These are phyloP conservation scores for Ascochyta viciae-villosae DNA, from an alignment of 2,329 filamentous ascomycete genomes.

Conservation along the genomic window DNA sequence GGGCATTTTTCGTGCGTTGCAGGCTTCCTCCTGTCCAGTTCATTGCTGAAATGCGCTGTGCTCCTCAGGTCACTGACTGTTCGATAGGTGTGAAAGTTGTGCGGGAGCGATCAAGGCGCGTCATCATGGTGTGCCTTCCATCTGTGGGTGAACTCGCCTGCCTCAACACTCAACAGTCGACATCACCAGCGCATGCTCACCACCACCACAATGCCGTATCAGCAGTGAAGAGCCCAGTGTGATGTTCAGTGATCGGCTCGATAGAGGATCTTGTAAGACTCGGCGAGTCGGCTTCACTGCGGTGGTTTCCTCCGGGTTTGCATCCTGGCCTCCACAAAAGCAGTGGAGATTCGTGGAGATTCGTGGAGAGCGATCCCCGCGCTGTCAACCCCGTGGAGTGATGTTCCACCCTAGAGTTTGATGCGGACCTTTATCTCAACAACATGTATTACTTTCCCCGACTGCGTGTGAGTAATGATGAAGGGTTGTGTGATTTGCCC, in stretches of 20 bases:
- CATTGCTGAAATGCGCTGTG: slow-evolving; percentile 39
- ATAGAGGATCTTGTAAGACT: slow-evolving; percentile 2
- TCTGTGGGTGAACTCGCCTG: not conserved
- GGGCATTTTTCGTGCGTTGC: slow-evolving; percentile 48
- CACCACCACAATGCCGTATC: not conserved
- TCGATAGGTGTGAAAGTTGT: not conserved
- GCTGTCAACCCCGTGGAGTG: slow-evolving; percentile 19
- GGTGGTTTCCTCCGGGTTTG: slow-evolving; percentile 9
- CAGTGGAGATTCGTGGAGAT: slow-evolving; percentile 24
- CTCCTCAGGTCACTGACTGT: not conserved
- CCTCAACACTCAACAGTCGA: not conserved
- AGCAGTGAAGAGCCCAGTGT: not conserved
- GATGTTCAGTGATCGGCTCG: not conserved
- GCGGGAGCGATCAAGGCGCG: not conserved
- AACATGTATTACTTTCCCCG: not conserved
- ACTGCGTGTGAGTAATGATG: not conserved
- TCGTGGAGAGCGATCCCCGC: slow-evolving; percentile 20
- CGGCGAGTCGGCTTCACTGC: slow-evolving; percentile 19
- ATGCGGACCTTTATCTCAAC: not conserved
- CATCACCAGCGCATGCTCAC: not conserved
- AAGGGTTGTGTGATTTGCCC: not conserved
- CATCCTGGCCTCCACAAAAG: slow-evolving; percentile 21
- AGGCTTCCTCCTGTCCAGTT: slow-evolving; percentile 59
- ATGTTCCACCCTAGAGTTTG: slow-evolving; percentile 7
- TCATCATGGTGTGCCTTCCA: slow-evolving; percentile 15